phyloP scores from a whole-genome alignment of 1,284 basidiomycete genomes.

The Irpex sp. region DNA sequence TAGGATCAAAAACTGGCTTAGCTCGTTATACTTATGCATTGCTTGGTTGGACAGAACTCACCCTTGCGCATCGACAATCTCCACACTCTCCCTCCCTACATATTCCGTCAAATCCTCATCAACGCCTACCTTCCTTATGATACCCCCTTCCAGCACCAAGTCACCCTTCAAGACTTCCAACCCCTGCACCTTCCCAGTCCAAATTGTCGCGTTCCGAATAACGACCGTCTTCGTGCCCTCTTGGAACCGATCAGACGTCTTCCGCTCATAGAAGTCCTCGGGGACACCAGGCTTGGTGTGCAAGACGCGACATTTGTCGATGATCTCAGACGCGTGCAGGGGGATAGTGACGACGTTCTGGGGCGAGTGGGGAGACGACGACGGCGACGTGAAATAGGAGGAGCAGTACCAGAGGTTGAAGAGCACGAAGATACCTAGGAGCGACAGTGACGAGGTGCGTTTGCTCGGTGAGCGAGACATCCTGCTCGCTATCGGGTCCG shows the following conservation, averaged over 20 bases:
- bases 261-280: constrained; percentile 44
- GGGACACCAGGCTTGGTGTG: constrained; percentile 39
- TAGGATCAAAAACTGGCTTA: neutral
- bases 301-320: constrained; percentile 37
- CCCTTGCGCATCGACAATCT: constrained; percentile 19
- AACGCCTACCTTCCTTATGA: constrained; percentile 49
- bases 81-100: constrained; percentile 7
- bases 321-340: constrained; percentile 21
- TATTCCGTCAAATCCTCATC: constrained; percentile 17
- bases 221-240: constrained; percentile 19
- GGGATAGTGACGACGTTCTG: constrained; percentile 15
- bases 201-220: constrained; percentile 54
- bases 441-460: constrained; percentile 8
- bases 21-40: neutral
- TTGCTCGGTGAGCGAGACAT: neutral
- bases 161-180: constrained; percentile 49
- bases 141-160: constrained; percentile 50
- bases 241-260: constrained; percentile 63
- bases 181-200: constrained; percentile 58
- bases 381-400: constrained; percentile 6
- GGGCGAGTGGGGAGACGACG: neutral
- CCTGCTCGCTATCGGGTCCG: neutral
- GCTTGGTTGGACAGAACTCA: neutral
- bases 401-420: constrained; percentile 14
- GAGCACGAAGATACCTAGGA: constrained; percentile 12